Evolutionary conservation across 805 yeast genomes (phyloP), one percentile per base, ranked within the genome.

Genomic region (Barnettozyma wickerhamii): DNA sequence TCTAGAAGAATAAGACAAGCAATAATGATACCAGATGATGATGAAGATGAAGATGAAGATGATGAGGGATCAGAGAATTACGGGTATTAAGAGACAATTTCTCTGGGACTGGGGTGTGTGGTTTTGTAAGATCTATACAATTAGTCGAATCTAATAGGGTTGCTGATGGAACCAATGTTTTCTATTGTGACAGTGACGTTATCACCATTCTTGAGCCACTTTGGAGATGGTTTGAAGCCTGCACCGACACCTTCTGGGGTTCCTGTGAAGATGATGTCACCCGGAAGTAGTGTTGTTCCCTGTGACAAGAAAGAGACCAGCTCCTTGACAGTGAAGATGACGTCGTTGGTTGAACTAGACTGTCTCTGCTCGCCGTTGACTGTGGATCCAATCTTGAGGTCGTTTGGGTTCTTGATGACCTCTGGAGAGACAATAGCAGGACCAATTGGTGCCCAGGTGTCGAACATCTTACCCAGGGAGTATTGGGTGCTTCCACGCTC

Each of bases 211-310:
- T 58, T 53, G 27, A 74, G 56, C 65, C 67, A 74, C 48, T 52
- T 58, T 26, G 64, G 53, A 10, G 23, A 19, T 23, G 60, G 66
- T 20, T 69, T 69, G 34, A 52, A 46, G 7, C 78, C 78, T 55
- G 68, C 59, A 10, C 76, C 80, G 12, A 71, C 77, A 15, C 80
- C 80, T 17, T 67, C 56, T 10, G 80, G 81, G 7, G 81, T 75
- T 9, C 81, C 81, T 43, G 77, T 74, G 51, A 74, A 69, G 37
- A 75, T 69, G 17, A 75, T 45, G 46, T 72, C 77, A 31, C 81
- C 81, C 1, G 78, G 77, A 32, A 58, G 51, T 30, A 75, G 61
- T 0, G 80, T 76, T 6, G 74, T 60, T 9, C 78, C 79, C 43
- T 69, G 72, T 30, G 73, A 65, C 40, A 75, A 54, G 52, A 74